Conservation (phyloP, 257 asterid genomes). For the Petrea volubilis region DNA sequence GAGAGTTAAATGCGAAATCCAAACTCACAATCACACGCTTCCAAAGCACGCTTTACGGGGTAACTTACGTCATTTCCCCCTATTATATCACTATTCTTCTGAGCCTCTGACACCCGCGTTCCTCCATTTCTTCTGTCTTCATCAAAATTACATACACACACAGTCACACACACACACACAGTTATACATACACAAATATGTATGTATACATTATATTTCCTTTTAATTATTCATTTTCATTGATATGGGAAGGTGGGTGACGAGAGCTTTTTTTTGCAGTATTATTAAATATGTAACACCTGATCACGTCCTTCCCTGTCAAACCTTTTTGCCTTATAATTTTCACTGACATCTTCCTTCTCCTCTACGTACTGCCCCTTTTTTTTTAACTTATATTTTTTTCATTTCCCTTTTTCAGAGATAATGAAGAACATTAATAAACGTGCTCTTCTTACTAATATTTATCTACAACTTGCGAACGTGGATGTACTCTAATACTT, state of each 20-base stretch:
- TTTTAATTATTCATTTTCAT: no score
- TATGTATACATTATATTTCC: no score
- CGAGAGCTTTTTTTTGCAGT: neutral
- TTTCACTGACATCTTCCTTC: constrained; percentile 16
- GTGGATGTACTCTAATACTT: neutral
- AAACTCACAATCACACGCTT: constrained; percentile 44
- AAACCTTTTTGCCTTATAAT: neutral
- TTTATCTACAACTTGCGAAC: neutral
- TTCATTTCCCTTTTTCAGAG: neutral
- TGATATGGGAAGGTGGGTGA: neutral
- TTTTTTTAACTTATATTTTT: neutral
- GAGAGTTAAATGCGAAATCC: constrained; percentile 27
- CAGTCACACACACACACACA: no score
- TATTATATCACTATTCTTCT: constrained; percentile 8
- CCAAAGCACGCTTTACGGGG: constrained; percentile 51
- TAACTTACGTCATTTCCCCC: constrained; percentile 37
- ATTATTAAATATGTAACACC: neutral
- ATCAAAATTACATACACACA: neutral
- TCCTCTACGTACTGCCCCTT: neutral
- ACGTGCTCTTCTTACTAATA: neutral
- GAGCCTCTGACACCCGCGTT: constrained; percentile 28
- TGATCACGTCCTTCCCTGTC: constrained; percentile 20
- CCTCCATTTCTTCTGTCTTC: constrained; percentile 25
- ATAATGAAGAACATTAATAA: neutral
- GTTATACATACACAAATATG: neutral